Evolutionary conservation across 768 basidiomycete genomes (phyloP).

Genomic region (Boletus patriciae): DNA sequence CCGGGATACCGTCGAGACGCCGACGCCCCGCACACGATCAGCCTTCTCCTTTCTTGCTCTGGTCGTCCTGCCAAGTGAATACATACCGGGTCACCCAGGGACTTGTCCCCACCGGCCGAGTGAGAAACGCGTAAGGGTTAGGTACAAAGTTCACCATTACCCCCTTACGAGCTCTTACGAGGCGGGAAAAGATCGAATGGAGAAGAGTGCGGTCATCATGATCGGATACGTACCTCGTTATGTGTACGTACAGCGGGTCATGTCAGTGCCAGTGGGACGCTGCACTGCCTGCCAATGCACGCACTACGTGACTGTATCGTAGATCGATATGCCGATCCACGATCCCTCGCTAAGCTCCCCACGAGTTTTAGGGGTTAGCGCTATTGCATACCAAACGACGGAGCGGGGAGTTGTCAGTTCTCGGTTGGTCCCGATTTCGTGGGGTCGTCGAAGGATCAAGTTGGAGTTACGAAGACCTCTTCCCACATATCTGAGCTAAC

Average conservation of each 20-base stretch:
- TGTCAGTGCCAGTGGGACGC: neutral
- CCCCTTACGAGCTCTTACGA: constrained; percentile 2
- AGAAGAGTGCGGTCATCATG: constrained; percentile 10
- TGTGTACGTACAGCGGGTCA: constrained; percentile 10
- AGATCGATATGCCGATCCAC: constrained; percentile 17
- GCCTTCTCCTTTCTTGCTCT: constrained; percentile 11
- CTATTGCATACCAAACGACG: neutral
- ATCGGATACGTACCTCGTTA: constrained; percentile 4
- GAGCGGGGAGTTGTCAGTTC: neutral
- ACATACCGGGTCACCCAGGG: constrained; percentile 4
- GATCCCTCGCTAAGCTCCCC: constrained; percentile 2
- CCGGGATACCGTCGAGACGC: constrained; percentile 22
- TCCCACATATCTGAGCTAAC: constrained; percentile 28
- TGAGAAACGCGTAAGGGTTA: constrained; percentile 9
- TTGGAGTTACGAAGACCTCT: constrained; percentile 3
- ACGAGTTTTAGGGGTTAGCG: constrained; percentile 9
- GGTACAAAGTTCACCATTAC: constrained; percentile 20
- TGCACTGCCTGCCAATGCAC: constrained; percentile 3
- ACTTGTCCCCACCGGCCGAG: neutral
- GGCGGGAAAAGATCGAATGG: constrained; percentile 2
- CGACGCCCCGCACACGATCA: constrained; percentile 30
- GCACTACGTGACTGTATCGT: constrained; percentile 4
- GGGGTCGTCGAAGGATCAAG: constrained; percentile 1
- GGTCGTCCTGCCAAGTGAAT: constrained; percentile 2
- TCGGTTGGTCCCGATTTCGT: neutral